Conservation (phyloP, 1,284 basidiomycete species). For the Neolentinus lepideus region DNA sequence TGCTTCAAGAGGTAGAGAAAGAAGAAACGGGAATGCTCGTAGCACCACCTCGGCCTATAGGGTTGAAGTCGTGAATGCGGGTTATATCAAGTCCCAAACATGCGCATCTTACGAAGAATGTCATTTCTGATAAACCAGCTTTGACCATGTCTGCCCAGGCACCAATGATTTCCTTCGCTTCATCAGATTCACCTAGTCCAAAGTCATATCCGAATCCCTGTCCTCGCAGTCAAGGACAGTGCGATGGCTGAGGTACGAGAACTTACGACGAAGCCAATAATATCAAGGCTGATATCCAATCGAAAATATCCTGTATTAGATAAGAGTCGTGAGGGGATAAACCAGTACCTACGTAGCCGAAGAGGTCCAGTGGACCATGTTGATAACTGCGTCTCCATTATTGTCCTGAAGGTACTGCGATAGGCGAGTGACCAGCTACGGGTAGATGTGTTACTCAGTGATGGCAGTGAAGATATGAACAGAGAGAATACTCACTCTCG, state of each 20-base stretch:
- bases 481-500: neutral
- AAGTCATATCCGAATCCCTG: neutral
- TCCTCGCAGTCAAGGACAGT: neutral
- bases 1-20: neutral
- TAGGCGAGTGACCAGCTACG: neutral
- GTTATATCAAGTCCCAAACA: neutral
- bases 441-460: neutral
- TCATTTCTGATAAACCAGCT: neutral
- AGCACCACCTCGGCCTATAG: neutral
- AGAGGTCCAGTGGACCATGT: neutral
- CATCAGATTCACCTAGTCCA: neutral
- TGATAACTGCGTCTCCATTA: neutral
- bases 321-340: neutral
- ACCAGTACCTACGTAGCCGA: neutral
- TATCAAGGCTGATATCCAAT: neutral
- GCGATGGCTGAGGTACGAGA: neutral
- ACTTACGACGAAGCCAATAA: neutral
- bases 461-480: neutral
- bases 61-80: neutral
- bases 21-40: neutral
- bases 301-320: neutral
- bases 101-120: neutral
- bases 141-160: neutral
- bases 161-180: neutral
- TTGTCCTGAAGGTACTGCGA: neutral